A percentile compares a stretch with the other conserved stretches of the same genome.
phyloP scores from a whole-genome alignment of 2,329 filamentous ascomycete genomes.

The Tolypocladium endophyticum region DNA sequence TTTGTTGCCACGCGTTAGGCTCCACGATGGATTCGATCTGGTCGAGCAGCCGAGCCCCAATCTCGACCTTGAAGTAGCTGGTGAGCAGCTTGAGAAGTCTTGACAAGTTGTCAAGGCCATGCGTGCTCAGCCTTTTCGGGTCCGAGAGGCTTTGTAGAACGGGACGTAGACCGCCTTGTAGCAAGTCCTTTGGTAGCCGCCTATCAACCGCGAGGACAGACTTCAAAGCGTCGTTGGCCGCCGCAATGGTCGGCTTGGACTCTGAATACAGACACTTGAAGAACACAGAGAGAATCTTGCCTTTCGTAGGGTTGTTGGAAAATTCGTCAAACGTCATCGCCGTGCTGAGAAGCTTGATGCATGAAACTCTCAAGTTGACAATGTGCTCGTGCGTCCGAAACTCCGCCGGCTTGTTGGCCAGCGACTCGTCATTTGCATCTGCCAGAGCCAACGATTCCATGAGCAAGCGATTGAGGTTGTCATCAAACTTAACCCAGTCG shows the following conservation, averaged over 20 bases:
- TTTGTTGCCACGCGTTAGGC: constrained; percentile 67
- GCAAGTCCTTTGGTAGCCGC: constrained; percentile 86
- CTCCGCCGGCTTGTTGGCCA: constrained; percentile 87
- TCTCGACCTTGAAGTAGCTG: constrained; percentile 98
- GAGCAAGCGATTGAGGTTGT: constrained; percentile 77
- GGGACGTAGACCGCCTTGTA: constrained; percentile 87
- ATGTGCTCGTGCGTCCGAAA: constrained; percentile 95
- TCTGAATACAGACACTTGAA: constrained; percentile 97
- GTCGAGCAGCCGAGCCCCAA: constrained; percentile 83
- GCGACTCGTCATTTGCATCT: constrained; percentile 85
- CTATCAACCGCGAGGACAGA: constrained; percentile 80
- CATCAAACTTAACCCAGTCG: constrained; percentile 85
- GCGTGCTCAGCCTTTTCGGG: constrained; percentile 77
- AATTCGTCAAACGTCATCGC: constrained; percentile 93
- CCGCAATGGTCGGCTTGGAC: constrained; percentile 83
- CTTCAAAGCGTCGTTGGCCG: constrained; percentile 82
- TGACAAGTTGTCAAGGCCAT: constrained; percentile 83
- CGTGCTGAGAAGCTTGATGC: constrained; percentile 83
- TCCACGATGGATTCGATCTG: constrained; percentile 90
- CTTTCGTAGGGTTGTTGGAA: constrained; percentile 56
- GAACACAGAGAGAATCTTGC: constrained; percentile 82
- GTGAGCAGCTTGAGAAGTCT: constrained; percentile 83
- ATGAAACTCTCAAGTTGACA: constrained; percentile 81
- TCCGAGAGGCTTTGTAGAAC: constrained; percentile 97
- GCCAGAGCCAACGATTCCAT: constrained; percentile 90